Evolutionary conservation across 257 asterid genomes (phyloP), one percentile per base, ranked within the genome.

Genomic region (Forsythia viridissima): DNA sequence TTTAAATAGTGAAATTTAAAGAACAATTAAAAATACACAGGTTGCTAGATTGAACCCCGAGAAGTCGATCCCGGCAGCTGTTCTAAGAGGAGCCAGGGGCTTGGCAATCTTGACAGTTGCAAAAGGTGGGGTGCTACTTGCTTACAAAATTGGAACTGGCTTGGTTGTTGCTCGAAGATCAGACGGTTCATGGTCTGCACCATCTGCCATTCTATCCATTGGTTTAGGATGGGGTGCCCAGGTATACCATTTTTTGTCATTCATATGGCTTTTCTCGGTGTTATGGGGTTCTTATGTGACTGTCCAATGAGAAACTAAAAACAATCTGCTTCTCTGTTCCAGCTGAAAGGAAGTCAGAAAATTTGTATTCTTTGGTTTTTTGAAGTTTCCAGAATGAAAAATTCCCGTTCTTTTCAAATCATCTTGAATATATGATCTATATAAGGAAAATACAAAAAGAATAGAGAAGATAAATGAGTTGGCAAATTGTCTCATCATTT

Each of bases 141-240:
- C 97, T 39, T 95, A 93, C 84, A 95, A 95, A 86, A 86, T 93
- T 79, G 99, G 99, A 41, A 91, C 96, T 70, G 99, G 97, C 72
- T 85, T 95, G 88, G 99, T 95, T 66, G 89, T 95, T 81, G 89
- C 97, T 77, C 87, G 94, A 80, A 88, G 96, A 82, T 87, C 97
- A 77, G 97, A 93, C 87, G 97, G 99, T 37, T 92, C 98, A 24
- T 95, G 99, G 99, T 95, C 98, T 73, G 98, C 99, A 77, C 98
- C 98, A 74, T 95, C 99, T 82, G 96, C 98, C 81, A 88, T 93
- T 71, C 80, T 88, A 48, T 95, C 98, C 18, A 88, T 87, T 81
- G 99, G 99, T 77, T 82, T 95, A 82, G 99, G 99, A 75, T 93
- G 99, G 97, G 99, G 99, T 71, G 96, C 99, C 11, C 97, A 96